A percentile compares a stretch with the other conserved stretches of the same genome.
Conservation (phyloP, 257 asterid species). For the Gentiana macrophylla region DNA sequence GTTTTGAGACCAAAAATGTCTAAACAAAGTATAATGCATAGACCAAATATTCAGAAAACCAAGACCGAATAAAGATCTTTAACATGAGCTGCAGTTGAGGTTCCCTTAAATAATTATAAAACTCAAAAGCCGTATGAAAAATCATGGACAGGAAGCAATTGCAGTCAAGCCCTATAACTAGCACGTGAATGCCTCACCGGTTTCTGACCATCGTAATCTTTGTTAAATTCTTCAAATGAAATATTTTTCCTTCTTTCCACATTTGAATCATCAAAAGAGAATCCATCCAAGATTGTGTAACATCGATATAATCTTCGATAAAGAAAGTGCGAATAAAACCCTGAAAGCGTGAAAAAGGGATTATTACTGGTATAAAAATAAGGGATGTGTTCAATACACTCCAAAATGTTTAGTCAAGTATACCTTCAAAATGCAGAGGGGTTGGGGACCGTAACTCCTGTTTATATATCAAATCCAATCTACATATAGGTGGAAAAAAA, state of each 20-base stretch:
- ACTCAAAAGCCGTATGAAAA: too few relatives aligned
- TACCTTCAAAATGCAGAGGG: conserved; percentile 67
- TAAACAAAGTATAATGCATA: too few relatives aligned
- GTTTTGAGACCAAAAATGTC: too few relatives aligned
- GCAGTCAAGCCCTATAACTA: background rate
- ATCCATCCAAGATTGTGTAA: conserved; percentile 68
- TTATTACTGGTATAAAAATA: conserved; percentile 15
- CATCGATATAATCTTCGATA: conserved; percentile 86
- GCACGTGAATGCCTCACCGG: conserved; percentile 45
- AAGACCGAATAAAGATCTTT: too few relatives aligned
- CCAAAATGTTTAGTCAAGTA: conserved; percentile 4
- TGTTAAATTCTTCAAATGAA: conserved; percentile 53
- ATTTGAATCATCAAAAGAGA: conserved; percentile 73
- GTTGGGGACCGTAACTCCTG: conserved; percentile 25
- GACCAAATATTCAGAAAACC: too few relatives aligned
- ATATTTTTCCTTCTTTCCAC: conserved; percentile 59
- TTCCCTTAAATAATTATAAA: too few relatives aligned
- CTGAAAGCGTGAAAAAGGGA: conserved; percentile 37
- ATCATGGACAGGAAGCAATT: too few relatives aligned
- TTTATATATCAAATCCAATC: conserved; percentile 45
- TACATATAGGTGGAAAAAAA: conserved; percentile 16
- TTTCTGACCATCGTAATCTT: conserved; percentile 55
- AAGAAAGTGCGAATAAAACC: conserved; percentile 74
- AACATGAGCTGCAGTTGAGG: too few relatives aligned
- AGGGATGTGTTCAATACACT: conserved; percentile 4